phyloP scores from a whole-genome alignment of 2,329 filamentous ascomycete genomes.

The Decorospora gaudefroyi region DNA sequence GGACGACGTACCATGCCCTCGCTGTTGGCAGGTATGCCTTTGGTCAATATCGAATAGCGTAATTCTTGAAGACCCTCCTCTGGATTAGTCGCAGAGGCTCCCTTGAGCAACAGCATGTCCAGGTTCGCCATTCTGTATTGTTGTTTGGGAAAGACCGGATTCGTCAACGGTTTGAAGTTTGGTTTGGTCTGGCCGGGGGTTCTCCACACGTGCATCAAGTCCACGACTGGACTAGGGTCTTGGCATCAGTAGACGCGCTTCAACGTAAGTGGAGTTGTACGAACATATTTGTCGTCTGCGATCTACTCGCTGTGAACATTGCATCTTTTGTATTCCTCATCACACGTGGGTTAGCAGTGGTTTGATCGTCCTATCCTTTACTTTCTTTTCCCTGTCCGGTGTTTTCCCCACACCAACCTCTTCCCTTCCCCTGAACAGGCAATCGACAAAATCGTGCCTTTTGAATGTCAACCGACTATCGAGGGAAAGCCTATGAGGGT shows the following conservation, averaged over 20 bases:
- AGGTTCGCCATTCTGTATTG: conserved; percentile 53
- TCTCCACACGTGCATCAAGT: conserved; percentile 1
- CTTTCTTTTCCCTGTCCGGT: too few species aligned
- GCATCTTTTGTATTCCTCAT: too few species aligned
- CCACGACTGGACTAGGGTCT: conserved; percentile 5
- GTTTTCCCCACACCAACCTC: too few species aligned
- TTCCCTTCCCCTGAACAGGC: too few species aligned
- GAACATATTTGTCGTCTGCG: too few species aligned
- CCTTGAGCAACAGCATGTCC: conserved; percentile 78
- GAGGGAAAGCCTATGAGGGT: too few species aligned
- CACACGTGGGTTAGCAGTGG: too few species aligned
- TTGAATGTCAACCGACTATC: too few species aligned
- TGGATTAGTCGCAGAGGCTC: conserved; percentile 73
- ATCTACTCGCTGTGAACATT: neutral
- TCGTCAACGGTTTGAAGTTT: conserved; percentile 8
- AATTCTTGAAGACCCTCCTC: conserved; percentile 69
- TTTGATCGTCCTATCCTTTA: too few species aligned
- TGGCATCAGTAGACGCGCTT: conserved; percentile 1
- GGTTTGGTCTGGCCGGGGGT: too few species aligned
- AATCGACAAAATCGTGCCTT: too few species aligned
- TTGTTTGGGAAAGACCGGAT: conserved; percentile 13
- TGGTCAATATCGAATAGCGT: conserved; percentile 72
- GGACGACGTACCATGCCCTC: conserved; percentile 72
- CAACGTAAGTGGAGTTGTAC: neutral
- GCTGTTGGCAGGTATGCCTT: conserved; percentile 75